phyloP scores from a whole-genome alignment of 371 early-diverging fungal genomes.

The Blastocladiella emersonii region DNA sequence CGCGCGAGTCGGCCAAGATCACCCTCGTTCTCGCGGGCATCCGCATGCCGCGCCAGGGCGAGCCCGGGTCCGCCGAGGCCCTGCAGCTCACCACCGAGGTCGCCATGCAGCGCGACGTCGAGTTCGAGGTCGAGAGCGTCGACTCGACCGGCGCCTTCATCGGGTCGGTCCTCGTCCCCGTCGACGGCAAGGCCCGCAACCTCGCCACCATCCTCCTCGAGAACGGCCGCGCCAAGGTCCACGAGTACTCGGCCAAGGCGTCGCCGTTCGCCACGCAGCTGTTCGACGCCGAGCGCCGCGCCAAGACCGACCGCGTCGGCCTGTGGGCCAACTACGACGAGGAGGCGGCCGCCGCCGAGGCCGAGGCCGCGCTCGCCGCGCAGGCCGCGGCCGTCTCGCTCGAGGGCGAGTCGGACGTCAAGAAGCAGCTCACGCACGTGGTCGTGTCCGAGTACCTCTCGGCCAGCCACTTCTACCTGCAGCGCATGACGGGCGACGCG shows the following conservation, averaged over 20 bases:
- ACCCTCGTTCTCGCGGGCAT: constrained; percentile 64
- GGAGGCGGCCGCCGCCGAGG: not conserved
- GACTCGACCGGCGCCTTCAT: constrained; percentile 87
- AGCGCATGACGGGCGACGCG: constrained; percentile 42
- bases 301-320: constrained; percentile 36
- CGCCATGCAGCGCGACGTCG: constrained; percentile 81
- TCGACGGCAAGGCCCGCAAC: constrained; percentile 37
- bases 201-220: constrained; percentile 51
- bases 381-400: constrained; percentile 17
- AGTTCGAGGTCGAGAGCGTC: constrained; percentile 63
- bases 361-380: constrained; percentile 15
- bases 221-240: constrained; percentile 64
- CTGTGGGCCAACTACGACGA: constrained; percentile 15
- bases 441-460: constrained; percentile 60
- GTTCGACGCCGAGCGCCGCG: constrained; percentile 62
- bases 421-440: constrained; percentile 52
- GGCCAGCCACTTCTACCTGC: constrained; percentile 58
- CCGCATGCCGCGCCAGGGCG: constrained; percentile 62
- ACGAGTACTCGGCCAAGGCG: constrained; percentile 72
- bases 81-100: constrained; percentile 44
- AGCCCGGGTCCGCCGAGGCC: constrained; percentile 79
- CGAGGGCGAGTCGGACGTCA: constrained; percentile 17
- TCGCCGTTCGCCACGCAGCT: constrained; percentile 49
- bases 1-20: constrained; percentile 69
- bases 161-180: constrained; percentile 52